phyloP scores from a whole-genome alignment of 192 early-diverging fungal species.

The Podila verticillata region DNA sequence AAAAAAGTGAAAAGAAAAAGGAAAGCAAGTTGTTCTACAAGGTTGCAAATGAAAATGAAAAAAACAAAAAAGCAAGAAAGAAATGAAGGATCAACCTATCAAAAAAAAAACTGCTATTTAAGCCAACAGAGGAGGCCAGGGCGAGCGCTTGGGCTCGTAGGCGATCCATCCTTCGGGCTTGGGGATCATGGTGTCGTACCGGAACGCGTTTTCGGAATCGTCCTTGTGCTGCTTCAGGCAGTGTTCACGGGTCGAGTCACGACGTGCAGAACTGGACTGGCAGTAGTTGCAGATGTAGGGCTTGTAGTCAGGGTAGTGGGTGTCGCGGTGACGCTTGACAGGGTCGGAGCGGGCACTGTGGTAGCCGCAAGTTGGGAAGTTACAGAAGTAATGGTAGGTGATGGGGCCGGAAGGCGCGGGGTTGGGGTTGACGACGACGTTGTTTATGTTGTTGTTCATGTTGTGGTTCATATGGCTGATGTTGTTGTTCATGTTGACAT shows the following conservation, averaged over 20 bases:
- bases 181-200: conserved; percentile 31
- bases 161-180: conserved; percentile 52
- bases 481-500: neutral
- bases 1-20: neutral
- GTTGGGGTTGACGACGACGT: neutral
- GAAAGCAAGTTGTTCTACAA: neutral
- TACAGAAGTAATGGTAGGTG: conserved; percentile 51
- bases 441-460: conserved; percentile 4
- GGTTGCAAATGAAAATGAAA: neutral
- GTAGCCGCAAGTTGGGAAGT: conserved; percentile 47
- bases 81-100: neutral
- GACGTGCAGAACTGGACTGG: conserved; percentile 35
- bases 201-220: conserved; percentile 45
- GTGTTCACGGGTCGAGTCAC: conserved; percentile 40
- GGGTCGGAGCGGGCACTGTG: conserved; percentile 49
- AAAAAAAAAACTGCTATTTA: neutral
- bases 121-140: conserved; percentile 45
- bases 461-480: conserved; percentile 1
- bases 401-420: conserved; percentile 5
- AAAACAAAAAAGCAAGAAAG: neutral
- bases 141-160: conserved; percentile 45
- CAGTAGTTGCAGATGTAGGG: conserved; percentile 51
- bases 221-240: conserved; percentile 51
- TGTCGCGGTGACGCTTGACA: conserved; percentile 47
- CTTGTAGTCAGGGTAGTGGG: conserved; percentile 50